phyloP scores from a whole-genome alignment of 2,329 filamentous ascomycete genomes.

The Salinomyces thailandicus region DNA sequence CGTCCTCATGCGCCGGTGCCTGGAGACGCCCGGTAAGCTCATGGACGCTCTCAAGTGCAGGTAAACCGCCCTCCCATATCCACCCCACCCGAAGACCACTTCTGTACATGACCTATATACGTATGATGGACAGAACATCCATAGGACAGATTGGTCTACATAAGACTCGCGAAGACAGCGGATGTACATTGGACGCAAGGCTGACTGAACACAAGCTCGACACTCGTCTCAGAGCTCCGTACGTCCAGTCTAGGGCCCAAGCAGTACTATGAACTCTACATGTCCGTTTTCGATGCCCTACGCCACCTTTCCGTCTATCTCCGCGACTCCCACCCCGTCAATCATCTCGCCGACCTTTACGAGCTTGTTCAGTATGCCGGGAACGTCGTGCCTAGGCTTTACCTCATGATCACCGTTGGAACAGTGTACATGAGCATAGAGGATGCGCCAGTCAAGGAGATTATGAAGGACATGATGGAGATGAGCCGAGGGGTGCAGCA shows the following conservation, averaged over 20 bases:
- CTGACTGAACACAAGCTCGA: constrained; percentile 51
- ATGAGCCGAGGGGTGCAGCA: constrained; percentile 98
- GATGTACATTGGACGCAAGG: too few species aligned
- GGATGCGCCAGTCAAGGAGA: constrained; percentile 96
- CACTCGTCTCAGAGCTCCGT: constrained; percentile 92
- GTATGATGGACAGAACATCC: too few species aligned
- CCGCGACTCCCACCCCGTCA: constrained; percentile 92
- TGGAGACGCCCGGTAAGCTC: constrained; percentile 93
- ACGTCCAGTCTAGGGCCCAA: constrained; percentile 97
- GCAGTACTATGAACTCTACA: constrained; percentile 99
- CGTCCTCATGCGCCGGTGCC: constrained; percentile 89
- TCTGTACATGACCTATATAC: too few species aligned
- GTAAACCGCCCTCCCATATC: constrained; percentile 41
- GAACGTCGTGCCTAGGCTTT: constrained; percentile 91
- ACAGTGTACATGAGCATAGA: constrained; percentile 99
- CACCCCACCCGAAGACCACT: neutral
- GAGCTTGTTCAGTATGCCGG: constrained; percentile 96
- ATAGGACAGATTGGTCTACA: too few species aligned
- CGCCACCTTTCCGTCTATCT: constrained; percentile 94
- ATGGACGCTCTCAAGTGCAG: constrained; percentile 99
- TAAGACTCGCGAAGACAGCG: too few species aligned
- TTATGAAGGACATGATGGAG: constrained; percentile 99
- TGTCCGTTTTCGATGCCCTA: constrained; percentile 96
- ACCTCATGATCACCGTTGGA: constrained; percentile 98
- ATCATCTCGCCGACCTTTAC: constrained; percentile 95